Evolutionary conservation across 345 rosid genomes (phyloP).

Genomic region (Eucalyptus fibrosa): DNA sequence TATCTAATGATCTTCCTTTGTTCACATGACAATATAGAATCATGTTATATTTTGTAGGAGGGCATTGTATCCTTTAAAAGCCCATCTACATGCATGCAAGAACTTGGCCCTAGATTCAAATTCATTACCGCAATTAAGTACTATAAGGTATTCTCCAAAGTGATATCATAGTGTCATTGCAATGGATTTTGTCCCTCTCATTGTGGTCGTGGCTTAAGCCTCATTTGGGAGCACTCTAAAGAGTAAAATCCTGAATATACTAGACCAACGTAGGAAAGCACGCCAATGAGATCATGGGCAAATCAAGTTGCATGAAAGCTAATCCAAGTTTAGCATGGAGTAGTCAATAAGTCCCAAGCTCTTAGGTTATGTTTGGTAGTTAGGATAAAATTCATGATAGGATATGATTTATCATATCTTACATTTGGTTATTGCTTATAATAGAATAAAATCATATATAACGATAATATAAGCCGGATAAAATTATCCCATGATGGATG

Average conservation of each 20-base stretch:
- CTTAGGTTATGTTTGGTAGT: fast-evolving
- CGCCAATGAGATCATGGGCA: neutral
- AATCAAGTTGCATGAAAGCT: neutral
- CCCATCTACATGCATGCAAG: neutral
- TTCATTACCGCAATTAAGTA: neutral
- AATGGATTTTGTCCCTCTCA: neutral
- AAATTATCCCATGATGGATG: fast-evolving
- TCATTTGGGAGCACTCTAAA: neutral
- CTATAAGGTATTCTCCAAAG: neutral
- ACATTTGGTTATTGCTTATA: fast-evolving
- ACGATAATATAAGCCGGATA: fast-evolving
- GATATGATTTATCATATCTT: too few relatives aligned
- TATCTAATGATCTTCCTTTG: neutral
- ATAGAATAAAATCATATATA: too few relatives aligned
- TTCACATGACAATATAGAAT: neutral
- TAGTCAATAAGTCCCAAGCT: neutral
- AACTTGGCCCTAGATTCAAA: neutral
- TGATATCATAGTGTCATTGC: neutral
- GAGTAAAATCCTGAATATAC: neutral
- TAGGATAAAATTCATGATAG: too few relatives aligned
- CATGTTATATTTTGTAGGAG: neutral
- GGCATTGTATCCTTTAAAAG: neutral
- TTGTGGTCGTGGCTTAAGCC: neutral
- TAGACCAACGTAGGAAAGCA: neutral
- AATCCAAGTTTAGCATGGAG: neutral